Evolutionary conservation across 1,284 basidiomycete genomes (phyloP).

Genomic region (Naganishia cerealis): DNA sequence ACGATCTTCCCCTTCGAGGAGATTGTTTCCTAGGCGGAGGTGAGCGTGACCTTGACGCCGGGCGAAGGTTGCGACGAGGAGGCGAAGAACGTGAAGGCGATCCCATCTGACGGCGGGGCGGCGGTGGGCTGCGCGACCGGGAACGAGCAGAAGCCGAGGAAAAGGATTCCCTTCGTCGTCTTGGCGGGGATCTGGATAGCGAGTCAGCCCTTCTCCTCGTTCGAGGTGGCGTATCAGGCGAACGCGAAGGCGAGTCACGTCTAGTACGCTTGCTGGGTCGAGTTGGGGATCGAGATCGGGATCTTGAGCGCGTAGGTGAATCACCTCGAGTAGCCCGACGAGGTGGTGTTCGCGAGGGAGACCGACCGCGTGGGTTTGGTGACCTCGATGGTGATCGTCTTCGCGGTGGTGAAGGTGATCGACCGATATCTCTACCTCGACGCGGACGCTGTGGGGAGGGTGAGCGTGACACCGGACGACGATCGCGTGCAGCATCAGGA

Average conservation of each 20-base stretch:
- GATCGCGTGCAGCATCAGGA: slow-evolving; percentile 31
- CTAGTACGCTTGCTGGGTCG: slow-evolving; percentile 36
- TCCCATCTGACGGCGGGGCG: slow-evolving; percentile 13
- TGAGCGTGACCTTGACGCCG: slow-evolving; percentile 24
- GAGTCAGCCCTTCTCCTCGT: slow-evolving; percentile 31
- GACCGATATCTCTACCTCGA: slow-evolving; percentile 35
- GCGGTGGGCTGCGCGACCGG: slow-evolving; percentile 8
- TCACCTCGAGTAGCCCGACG: slow-evolving; percentile 42
- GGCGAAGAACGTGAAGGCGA: slow-evolving; percentile 26
- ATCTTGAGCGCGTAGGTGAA: slow-evolving; percentile 19
- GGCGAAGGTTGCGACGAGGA: slow-evolving; percentile 20
- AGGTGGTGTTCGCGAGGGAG: slow-evolving; percentile 41
- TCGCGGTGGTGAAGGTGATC: slow-evolving; percentile 36
- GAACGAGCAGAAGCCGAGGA: slow-evolving; percentile 13
- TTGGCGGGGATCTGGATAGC: slow-evolving; percentile 38
- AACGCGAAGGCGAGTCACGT: slow-evolving; percentile 31
- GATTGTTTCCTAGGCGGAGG: slow-evolving; percentile 2
- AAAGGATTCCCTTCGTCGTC: slow-evolving; percentile 27
- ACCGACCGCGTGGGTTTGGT: slow-evolving; percentile 33
- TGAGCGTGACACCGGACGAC: slow-evolving; percentile 24
- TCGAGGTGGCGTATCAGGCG: slow-evolving; percentile 31
- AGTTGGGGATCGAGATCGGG: slow-evolving; percentile 36
- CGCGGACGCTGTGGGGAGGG: slow-evolving; percentile 34
- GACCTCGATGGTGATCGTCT: slow-evolving; percentile 37
- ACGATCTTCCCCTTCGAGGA: slow-evolving; percentile 15